Percentiles rank a stretch among this genome's conserved stretches.
phyloP scores from a whole-genome alignment of 345 rosid species.

The Eucalyptus pumila region DNA sequence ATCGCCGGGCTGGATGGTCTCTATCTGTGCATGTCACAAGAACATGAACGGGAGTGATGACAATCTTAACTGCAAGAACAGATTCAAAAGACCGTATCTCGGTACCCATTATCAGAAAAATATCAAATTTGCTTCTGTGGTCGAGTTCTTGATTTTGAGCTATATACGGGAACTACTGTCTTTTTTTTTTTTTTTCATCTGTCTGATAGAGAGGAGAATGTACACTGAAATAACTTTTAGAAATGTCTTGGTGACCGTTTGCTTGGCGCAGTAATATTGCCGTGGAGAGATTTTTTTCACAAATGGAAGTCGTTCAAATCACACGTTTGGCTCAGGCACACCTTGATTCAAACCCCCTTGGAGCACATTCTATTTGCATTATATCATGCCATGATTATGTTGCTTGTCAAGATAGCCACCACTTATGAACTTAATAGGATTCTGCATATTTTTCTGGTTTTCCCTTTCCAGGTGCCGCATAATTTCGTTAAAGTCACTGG shows the following conservation, averaged over 20 bases:
- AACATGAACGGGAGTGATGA: background rate
- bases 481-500: background rate
- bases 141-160: background rate
- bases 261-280: background rate
- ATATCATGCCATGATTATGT: background rate
- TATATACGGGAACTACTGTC: background rate
- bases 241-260: background rate
- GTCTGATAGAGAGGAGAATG: background rate
- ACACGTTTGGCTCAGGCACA: background rate
- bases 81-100: background rate
- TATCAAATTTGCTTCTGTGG: background rate
- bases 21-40: background rate
- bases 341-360: background rate
- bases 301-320: background rate
- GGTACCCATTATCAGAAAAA: background rate
- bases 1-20: background rate
- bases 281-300: background rate
- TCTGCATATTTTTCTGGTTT: background rate
- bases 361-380: background rate
- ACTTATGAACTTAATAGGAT: background rate
- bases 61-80: background rate
- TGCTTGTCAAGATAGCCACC: background rate
- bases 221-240: background rate
- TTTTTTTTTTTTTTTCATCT: background rate
- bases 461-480: background rate